Percentiles rank a stretch among this genome's conserved stretches.
Evolutionary conservation across 2,329 filamentous ascomycete species (phyloP).

Genomic region (Blastomyces gilchristii): DNA sequence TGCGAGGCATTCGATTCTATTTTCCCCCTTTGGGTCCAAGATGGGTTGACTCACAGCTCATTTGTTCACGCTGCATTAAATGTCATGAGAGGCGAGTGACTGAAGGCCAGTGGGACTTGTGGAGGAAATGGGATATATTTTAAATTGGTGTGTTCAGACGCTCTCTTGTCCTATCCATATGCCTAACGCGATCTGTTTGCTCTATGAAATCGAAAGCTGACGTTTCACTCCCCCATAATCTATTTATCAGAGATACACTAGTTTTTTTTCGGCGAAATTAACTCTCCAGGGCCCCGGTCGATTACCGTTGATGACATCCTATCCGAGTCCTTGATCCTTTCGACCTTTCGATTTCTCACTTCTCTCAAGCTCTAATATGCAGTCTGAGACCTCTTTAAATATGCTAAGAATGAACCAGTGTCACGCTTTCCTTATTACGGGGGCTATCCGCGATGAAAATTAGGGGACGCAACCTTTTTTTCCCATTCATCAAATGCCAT

Average conservation of each 20-base stretch:
- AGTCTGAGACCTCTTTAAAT: background rate
- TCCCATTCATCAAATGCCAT: background rate
- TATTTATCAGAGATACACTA: background rate
- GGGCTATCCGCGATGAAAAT: background rate
- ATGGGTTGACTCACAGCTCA: background rate
- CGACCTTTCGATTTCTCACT: background rate
- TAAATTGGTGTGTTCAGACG: slow-evolving; percentile 13
- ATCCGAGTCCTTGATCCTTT: background rate
- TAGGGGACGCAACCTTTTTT: background rate
- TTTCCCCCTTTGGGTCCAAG: background rate
- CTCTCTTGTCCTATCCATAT: background rate
- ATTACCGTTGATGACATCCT: background rate
- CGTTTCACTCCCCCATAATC: background rate
- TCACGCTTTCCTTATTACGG: background rate
- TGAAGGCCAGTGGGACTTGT: slow-evolving; percentile 7
- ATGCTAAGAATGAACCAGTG: background rate
- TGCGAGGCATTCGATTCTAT: background rate
- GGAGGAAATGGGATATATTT: slow-evolving; percentile 17
- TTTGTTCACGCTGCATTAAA: background rate
- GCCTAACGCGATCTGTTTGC: background rate
- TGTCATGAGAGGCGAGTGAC: background rate
- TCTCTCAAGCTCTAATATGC: background rate
- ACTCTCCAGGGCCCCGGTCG: too few species aligned
- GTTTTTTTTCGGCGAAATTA: background rate
- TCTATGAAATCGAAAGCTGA: background rate